These are phyloP conservation scores for Phytophthora palmivora DNA, from an alignment of 352 stramenopile species.

Conservation along the genomic window DNA sequence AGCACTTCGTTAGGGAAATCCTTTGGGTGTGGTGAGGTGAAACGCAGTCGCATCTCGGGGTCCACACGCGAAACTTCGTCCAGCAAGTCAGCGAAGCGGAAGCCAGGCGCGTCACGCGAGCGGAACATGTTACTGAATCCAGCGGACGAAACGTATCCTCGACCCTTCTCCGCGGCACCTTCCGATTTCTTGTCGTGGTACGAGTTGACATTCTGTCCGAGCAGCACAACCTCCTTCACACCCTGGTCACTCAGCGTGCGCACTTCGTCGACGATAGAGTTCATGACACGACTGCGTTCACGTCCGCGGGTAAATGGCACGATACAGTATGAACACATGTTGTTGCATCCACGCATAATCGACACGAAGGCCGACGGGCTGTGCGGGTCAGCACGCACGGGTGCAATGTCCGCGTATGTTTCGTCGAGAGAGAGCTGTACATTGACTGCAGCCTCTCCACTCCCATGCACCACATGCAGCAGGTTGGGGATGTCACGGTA, in stretches of 20 bases:
- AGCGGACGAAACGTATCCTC: slow-evolving; percentile 85
- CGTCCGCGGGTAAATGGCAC: slow-evolving; percentile 98
- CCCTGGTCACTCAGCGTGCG: slow-evolving; percentile 86
- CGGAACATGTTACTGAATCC: slow-evolving; percentile 97
- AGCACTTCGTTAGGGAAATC: slow-evolving; percentile 97
- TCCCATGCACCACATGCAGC: slow-evolving; percentile 85
- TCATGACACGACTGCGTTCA: slow-evolving; percentile 92
- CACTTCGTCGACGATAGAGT: slow-evolving; percentile 97
- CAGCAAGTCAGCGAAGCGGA: slow-evolving; percentile 98
- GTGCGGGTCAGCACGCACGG: slow-evolving; percentile 88
- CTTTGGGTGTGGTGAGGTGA: slow-evolving; percentile 99
- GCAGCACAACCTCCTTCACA: slow-evolving; percentile 97
- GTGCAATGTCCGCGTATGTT: slow-evolving; percentile 98
- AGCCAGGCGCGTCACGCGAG: slow-evolving; percentile 85
- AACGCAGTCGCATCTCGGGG: slow-evolving; percentile 97
- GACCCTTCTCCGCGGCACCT: slow-evolving; percentile 66
- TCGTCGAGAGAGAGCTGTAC: slow-evolving; percentile 97
- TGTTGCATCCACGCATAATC: slow-evolving; percentile 99
- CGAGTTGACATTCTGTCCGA: slow-evolving; percentile 99
- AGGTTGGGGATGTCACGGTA: slow-evolving; percentile 98
- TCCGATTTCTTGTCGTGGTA: slow-evolving; percentile 96
- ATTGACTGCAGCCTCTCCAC: slow-evolving; percentile 88
- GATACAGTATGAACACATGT: slow-evolving; percentile 99
- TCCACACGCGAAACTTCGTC: slow-evolving; percentile 92
- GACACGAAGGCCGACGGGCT: slow-evolving; percentile 96